Evolutionary conservation across 2,329 filamentous ascomycete species (phyloP).

Genomic region (Paraphaeosphaeria sporulosa): DNA sequence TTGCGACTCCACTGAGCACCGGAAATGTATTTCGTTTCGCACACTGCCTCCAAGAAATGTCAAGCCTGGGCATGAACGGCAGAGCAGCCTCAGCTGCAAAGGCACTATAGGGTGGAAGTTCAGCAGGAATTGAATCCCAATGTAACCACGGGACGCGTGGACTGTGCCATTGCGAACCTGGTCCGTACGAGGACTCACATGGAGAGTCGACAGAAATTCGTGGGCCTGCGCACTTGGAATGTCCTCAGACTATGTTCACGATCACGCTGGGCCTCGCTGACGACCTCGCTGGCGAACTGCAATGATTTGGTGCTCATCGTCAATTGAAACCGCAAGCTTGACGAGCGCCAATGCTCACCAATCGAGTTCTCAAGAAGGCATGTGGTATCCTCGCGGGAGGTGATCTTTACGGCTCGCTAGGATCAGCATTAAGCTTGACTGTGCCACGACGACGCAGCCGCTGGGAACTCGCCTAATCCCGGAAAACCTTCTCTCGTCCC

Average conservation of each 20-base stretch:
- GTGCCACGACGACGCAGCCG: slow-evolving; percentile 7
- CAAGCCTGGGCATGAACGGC: slow-evolving; percentile 3
- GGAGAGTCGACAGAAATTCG: neutral
- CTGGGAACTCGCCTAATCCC: slow-evolving; percentile 6
- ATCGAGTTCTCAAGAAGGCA: slow-evolving; percentile 4
- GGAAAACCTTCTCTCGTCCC: slow-evolving; percentile 9
- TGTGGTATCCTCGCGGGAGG: neutral
- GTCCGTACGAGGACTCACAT: neutral
- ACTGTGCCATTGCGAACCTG: neutral
- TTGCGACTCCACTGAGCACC: neutral
- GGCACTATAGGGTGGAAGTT: neutral
- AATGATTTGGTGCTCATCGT: slow-evolving; percentile 4
- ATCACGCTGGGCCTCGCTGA: neutral
- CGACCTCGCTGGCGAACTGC: neutral
- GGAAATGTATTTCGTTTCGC: slow-evolving; percentile 2
- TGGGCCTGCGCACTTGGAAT: neutral
- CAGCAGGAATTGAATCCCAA: neutral
- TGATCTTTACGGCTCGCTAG: slow-evolving; percentile 3
- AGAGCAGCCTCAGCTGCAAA: neutral
- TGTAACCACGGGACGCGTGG: slow-evolving; percentile 5
- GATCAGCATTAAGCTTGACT: slow-evolving; percentile 5
- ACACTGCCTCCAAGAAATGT: neutral
- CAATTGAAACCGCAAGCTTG: slow-evolving; percentile 1
- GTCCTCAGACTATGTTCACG: neutral
- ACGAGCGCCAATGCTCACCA: slow-evolving; percentile 12